Conservation (phyloP, 2,329 filamentous ascomycete genomes). For the Colletotrichum sp. region DNA sequence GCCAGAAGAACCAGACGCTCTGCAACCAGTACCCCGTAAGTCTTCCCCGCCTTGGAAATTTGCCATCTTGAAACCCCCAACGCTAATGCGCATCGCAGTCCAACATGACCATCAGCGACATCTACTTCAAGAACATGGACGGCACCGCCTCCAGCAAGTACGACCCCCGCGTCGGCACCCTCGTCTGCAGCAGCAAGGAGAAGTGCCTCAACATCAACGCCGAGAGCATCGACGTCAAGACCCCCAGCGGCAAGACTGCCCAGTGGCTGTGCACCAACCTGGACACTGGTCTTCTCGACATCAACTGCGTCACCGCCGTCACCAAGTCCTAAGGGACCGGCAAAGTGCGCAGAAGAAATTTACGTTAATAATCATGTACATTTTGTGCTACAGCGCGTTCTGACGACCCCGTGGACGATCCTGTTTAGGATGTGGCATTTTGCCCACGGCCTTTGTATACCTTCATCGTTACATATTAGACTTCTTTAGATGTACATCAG, state of each 20-base stretch:
- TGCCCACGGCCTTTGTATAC: not conserved
- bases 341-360: not conserved
- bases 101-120: conserved; percentile 20
- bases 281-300: conserved; percentile 9
- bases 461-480: not conserved
- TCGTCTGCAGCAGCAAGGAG: conserved; percentile 20
- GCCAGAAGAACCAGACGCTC: conserved; percentile 19
- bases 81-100: not conserved
- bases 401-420: not conserved
- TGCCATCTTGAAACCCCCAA: too few species aligned
- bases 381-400: not conserved
- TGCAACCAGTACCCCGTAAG: conserved; percentile 21
- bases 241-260: conserved; percentile 15
- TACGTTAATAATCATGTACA: not conserved
- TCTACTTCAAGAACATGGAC: conserved; percentile 22
- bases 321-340: not conserved
- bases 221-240: conserved; percentile 11
- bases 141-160: conserved; percentile 17
- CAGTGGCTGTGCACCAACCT: conserved; percentile 19
- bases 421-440: not conserved
- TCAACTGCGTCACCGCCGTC: conserved; percentile 15
- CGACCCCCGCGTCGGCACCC: conserved; percentile 17
- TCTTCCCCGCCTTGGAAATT: not conserved
- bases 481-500: not conserved
- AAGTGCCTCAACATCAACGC: conserved; percentile 21